Conservation (phyloP, 208 protist species). For the Jaenimonas drosophilae region DNA sequence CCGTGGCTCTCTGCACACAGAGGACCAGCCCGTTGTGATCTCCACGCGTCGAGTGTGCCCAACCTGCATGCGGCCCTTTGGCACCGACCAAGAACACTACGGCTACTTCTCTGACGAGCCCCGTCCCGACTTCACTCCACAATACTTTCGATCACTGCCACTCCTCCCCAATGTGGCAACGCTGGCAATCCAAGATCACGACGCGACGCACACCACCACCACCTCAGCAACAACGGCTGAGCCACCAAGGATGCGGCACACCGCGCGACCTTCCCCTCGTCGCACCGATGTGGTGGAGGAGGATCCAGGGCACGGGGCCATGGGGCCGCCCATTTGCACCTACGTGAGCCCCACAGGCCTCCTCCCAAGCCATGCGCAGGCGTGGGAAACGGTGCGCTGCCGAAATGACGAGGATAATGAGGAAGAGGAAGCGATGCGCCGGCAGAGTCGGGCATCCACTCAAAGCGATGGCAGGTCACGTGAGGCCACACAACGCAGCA, state of each 20-base stretch:
- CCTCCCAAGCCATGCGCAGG: background rate
- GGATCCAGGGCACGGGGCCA: background rate
- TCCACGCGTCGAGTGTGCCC: conserved; percentile 21
- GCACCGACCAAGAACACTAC: conserved; percentile 5
- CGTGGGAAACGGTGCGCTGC: background rate
- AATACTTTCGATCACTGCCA: conserved; percentile 54
- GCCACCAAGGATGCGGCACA: background rate
- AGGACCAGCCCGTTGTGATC: conserved; percentile 1
- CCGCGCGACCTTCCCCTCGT: background rate
- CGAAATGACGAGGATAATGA: background rate
- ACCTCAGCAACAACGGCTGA: background rate
- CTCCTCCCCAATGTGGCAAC: conserved; percentile 1
- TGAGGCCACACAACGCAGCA: background rate
- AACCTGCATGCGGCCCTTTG: conserved; percentile 16
- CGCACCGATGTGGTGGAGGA: background rate
- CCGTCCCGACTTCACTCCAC: conserved; percentile 22
- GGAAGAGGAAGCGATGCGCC: background rate
- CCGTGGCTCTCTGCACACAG: too few species aligned
- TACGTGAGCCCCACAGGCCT: conserved; percentile 14
- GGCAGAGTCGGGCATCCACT: conserved; percentile 1
- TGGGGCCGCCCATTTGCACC: background rate
- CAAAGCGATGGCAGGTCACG: background rate
- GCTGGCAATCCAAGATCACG: conserved; percentile 26
- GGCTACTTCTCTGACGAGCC: conserved; percentile 6
- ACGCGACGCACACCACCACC: background rate